A percentile compares a stretch with the other conserved stretches of the same genome.
phyloP scores from a whole-genome alignment of 345 rosid species.

The Citrus medica region DNA sequence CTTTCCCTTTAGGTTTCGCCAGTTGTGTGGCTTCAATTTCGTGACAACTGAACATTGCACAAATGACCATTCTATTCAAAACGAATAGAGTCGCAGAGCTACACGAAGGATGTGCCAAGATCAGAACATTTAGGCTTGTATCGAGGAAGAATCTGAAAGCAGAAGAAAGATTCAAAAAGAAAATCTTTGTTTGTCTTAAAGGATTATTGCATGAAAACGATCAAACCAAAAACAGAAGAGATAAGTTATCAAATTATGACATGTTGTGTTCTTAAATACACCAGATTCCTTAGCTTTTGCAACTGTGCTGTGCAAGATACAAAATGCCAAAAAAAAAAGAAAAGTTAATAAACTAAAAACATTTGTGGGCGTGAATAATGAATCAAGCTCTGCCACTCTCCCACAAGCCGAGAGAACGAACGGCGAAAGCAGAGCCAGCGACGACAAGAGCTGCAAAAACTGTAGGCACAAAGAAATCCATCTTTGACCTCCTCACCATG shows the following conservation, averaged over 20 bases:
- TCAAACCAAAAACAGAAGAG: background rate
- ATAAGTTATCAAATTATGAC: background rate
- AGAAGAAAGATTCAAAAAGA: background rate
- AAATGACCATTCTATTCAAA: background rate
- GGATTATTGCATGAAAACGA: background rate
- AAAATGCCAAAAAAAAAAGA: no score
- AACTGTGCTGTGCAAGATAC: background rate
- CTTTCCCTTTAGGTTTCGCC: background rate
- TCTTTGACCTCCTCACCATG: conserved; percentile 26
- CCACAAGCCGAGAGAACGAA: conserved; percentile 32
- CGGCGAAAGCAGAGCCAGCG: conserved; percentile 29
- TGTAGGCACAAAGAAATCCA: conserved; percentile 39
- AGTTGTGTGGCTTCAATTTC: background rate
- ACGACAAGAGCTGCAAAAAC: conserved; percentile 33
- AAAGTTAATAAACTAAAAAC: no score
- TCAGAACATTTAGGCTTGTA: background rate
- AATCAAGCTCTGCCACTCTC: conserved; percentile 10
- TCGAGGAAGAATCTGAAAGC: background rate
- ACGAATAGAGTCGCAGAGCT: background rate
- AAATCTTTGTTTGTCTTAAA: background rate
- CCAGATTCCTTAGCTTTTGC: background rate
- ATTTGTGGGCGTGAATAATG: background rate
- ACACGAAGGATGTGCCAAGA: background rate
- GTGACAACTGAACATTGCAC: background rate
- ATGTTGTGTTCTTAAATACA: background rate